Evolutionary conservation across 768 basidiomycete genomes (phyloP), one percentile per base, ranked within the genome.

Genomic region (Russula sp.): DNA sequence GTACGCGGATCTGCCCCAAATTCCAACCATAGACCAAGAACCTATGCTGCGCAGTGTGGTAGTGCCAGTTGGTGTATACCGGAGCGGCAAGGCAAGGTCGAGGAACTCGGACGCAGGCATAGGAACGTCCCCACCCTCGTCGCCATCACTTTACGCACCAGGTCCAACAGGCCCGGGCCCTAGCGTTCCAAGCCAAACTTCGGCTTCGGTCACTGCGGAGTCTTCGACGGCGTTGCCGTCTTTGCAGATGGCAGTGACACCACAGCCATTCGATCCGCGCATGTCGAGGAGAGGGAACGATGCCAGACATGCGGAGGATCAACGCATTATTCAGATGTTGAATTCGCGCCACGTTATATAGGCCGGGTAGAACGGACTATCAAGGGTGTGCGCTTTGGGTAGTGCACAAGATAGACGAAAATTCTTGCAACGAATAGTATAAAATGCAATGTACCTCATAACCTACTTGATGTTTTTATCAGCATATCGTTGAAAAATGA

Each of bases 241-340:
- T 1, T 71, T 84, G 57, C 78, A 79, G 48, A 36, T 5, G 36
- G 75, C 77, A 28, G 73, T 79, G 18, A 73, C 76, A 22, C 59
- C 70, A 20, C 69, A 74, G 68, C 59, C 71, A 62, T 59, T 67
- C 67, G 70, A 72, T 65, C 59, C 71, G 61, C 42, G 69, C 49
- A 69, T 72, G 51, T 67, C 73, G 56, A 74, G 71, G 67, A 67
- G 69, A 59, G 62, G 58, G 40, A 73, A 75, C 57, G 76, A 76
- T 20, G 69, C 75, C 18, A 77, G 81, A 64, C 71, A 79, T 65
- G 75, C 84, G 50, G 84, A 86, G 74, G 84, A 85, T 70, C 80
- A 85, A 71, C 78, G 85, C 32, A 76, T 86, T 62, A 85, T 85
- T 60, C 80, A 81, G 67, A 82, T 84, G 78, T 72, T 85, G 58